phyloP scores from a whole-genome alignment of 164 flowering plant genomes.

The Nymphaea thermarum region DNA sequence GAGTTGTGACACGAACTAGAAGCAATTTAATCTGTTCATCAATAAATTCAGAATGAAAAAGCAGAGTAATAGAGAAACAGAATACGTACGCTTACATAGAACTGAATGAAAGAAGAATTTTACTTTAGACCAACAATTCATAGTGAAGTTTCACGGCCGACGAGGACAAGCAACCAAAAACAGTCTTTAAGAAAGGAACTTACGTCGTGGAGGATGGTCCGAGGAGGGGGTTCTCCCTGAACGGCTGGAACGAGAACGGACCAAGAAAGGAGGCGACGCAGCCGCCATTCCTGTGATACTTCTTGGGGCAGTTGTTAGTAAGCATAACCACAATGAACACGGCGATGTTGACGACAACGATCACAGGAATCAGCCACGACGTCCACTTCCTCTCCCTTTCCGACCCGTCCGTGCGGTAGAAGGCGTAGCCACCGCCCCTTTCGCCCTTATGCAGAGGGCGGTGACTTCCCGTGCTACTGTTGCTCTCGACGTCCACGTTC shows the following conservation, averaged over 20 bases:
- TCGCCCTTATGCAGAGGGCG: background rate
- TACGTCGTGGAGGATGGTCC: constrained; percentile 81
- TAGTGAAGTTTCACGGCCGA: too few species aligned
- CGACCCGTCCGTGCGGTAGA: background rate
- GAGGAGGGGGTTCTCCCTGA: constrained; percentile 58
- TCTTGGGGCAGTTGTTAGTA: constrained; percentile 61
- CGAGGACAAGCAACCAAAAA: too few species aligned
- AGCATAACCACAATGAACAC: constrained; percentile 55
- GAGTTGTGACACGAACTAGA: too few species aligned
- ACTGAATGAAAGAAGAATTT: background rate
- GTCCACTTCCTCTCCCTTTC: constrained; percentile 38
- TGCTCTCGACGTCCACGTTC: background rate
- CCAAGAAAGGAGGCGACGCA: constrained; percentile 59
- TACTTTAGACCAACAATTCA: too few species aligned
- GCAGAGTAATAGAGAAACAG: background rate
- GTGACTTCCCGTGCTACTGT: background rate
- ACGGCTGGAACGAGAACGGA: constrained; percentile 68
- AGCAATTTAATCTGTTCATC: too few species aligned
- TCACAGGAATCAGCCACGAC: constrained; percentile 65
- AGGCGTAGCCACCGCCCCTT: background rate
- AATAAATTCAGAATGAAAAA: too few species aligned
- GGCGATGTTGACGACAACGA: constrained; percentile 53
- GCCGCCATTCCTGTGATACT: constrained; percentile 6
- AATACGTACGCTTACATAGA: background rate
- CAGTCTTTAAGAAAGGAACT: background rate